These are phyloP conservation scores for Lumnitzera racemosa DNA, from an alignment of 345 rosid species.

Conservation along the genomic window DNA sequence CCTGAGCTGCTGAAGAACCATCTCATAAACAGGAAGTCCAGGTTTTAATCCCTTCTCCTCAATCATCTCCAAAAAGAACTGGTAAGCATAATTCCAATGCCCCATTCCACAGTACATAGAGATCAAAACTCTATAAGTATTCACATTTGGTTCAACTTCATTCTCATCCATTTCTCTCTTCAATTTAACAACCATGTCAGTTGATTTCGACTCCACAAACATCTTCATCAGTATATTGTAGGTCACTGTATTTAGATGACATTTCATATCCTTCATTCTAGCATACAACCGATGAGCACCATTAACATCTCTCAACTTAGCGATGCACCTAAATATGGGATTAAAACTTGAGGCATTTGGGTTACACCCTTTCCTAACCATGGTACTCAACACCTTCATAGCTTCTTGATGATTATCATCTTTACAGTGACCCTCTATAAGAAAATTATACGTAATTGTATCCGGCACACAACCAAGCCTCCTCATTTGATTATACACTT, in stretches of 20 bases:
- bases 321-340: conserved; percentile 59
- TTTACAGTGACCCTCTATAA: conserved; percentile 68
- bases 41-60: conserved; percentile 80
- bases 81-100: conserved; percentile 94
- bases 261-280: conserved; percentile 65
- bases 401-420: conserved; percentile 62
- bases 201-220: conserved; percentile 62
- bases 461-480: conserved; percentile 57
- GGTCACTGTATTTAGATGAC: conserved; percentile 58
- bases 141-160: conserved; percentile 77
- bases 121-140: conserved; percentile 70
- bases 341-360: conserved; percentile 76
- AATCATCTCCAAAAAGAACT: conserved; percentile 70
- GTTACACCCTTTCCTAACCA: conserved; percentile 52
- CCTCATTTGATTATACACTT: conserved; percentile 93
- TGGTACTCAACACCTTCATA: conserved; percentile 51
- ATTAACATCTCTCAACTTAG: conserved; percentile 68
- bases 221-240: conserved; percentile 73
- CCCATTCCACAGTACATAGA: conserved; percentile 89
- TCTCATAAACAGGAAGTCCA: conserved; percentile 48
- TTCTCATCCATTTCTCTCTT: conserved; percentile 90
- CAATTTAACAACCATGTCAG: conserved; percentile 87
- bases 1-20: conserved; percentile 70
- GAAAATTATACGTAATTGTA: conserved; percentile 61
- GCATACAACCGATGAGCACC: conserved; percentile 67